Base-by-base conservation (phyloP, 768 basidiomycete species). In the Exidia glandulosa region DNA sequence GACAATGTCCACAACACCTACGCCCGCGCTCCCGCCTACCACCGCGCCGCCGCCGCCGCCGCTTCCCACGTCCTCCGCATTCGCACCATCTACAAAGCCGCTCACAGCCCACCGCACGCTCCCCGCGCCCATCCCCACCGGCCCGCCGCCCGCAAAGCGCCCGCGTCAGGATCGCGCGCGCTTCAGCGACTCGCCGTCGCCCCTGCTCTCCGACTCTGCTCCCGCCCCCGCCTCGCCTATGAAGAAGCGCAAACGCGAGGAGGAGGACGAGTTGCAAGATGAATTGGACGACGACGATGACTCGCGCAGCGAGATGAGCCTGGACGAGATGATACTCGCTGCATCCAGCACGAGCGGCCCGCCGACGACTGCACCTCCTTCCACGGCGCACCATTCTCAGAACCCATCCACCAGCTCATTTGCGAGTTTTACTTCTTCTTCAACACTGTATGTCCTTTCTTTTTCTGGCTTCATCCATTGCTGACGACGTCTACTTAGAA, bases 291-390 rank as follows among this genome's bases (percentile, higher is more conserved):
- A 31, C 27, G 50, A 54, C 50, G 50, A 27, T 23, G 48, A 65
- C 56, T 68, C 67, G 47, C 68, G 67, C 34, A 72, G 69, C 67
- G 75, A 66, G 63, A 73, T 56, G 62, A 72, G 71, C 58, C 69
- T 80, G 61, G 79, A 80, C 56, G 78, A 80, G 59, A 75, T 80
- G 72, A 70, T 80, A 57, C 66, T 80, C 60, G 77, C 78, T 57
- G 77, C 77, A 2, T 45, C 41, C 10, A 23, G 41, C 10, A 55
- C 62, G 30, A 59, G 66, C 1, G 73, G 70, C 3, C 71, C 72
- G 0, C 66, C 72, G 13, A 66, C 71, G 7, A 68, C 41, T 5
- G 10, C 6, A 12, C 41, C 16, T 23, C 34, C 7, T 16, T 16
- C 34, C 7, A 36, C 34, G n/a, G 7, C 36, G 36, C 36, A 37